Conservation (phyloP, 352 stramenopile genomes). For the Globisporangium emineosum region DNA sequence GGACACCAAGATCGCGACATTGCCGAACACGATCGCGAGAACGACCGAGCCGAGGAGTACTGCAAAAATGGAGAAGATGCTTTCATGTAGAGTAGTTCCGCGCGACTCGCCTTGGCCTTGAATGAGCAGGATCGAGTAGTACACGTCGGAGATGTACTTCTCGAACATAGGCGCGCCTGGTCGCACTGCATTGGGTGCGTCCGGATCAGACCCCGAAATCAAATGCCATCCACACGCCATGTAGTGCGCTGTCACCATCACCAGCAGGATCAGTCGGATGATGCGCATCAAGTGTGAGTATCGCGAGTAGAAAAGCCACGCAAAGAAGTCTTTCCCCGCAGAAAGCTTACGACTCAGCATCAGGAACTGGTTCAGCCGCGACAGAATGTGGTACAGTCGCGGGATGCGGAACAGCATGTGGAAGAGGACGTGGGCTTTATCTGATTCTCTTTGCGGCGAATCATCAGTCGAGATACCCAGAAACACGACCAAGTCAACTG, state of each 20-base stretch:
- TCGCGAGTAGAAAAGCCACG: constrained; percentile 14
- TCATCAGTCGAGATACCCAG: not conserved
- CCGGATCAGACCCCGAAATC: not conserved
- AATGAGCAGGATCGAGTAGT: constrained; percentile 44
- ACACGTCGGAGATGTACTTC: constrained; percentile 38
- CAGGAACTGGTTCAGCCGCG: not conserved
- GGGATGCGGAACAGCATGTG: constrained; percentile 8
- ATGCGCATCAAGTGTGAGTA: constrained; percentile 17
- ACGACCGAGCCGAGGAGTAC: constrained; percentile 48
- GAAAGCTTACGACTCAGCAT: constrained; percentile 1
- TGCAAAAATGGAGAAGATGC: constrained; percentile 38
- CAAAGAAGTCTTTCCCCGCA: not conserved
- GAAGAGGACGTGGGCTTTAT: constrained; percentile 5
- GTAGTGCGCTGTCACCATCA: constrained; percentile 13
- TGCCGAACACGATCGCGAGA: constrained; percentile 56
- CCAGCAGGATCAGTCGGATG: constrained; percentile 8
- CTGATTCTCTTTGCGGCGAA: not conserved
- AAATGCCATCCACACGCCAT: constrained; percentile 15
- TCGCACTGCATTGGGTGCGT: not conserved
- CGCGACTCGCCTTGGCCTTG: constrained; percentile 49
- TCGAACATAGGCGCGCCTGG: not conserved
- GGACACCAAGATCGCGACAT: constrained; percentile 57
- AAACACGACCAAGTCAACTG: constrained; percentile 3
- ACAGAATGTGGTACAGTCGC: constrained; percentile 5
- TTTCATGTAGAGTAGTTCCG: constrained; percentile 22